phyloP scores from a whole-genome alignment of 768 basidiomycete species.

The Mycena alexandri region DNA sequence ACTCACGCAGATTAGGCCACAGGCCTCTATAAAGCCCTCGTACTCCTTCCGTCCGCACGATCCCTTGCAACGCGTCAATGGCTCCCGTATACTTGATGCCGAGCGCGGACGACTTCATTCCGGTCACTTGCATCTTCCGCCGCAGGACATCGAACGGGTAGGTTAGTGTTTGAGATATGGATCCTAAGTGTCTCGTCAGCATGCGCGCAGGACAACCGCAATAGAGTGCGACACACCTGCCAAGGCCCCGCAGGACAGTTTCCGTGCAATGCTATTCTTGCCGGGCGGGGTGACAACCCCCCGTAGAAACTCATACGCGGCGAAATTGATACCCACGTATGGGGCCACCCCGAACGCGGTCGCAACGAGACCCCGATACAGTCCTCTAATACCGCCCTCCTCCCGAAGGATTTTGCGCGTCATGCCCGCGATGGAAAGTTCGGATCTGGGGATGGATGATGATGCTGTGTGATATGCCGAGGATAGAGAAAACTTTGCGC shows the following conservation, averaged over 20 bases:
- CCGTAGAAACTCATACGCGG: slow-evolving; percentile 89
- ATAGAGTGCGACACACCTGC: slow-evolving; percentile 66
- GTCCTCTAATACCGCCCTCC: slow-evolving; percentile 89
- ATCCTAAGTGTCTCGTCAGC: slow-evolving; percentile 58
- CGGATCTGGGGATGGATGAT: slow-evolving; percentile 50
- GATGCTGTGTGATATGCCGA: slow-evolving; percentile 73
- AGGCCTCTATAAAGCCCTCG: slow-evolving; percentile 85
- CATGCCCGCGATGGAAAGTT: slow-evolving; percentile 89
- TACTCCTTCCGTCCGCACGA: slow-evolving; percentile 80
- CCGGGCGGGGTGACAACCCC: slow-evolving; percentile 86
- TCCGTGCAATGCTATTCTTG: slow-evolving; percentile 73
- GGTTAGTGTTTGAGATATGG: slow-evolving; percentile 93
- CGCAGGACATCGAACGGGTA: slow-evolving; percentile 97
- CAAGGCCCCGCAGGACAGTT: slow-evolving; percentile 87
- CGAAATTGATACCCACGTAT: slow-evolving; percentile 92
- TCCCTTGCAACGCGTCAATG: slow-evolving; percentile 78
- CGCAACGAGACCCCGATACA: slow-evolving; percentile 88
- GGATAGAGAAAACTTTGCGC: slow-evolving; percentile 52
- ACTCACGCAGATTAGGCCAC: slow-evolving; percentile 87
- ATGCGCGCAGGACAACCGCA: slow-evolving; percentile 10
- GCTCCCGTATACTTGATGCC: slow-evolving; percentile 84
- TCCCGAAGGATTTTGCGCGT: slow-evolving; percentile 89
- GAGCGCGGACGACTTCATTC: slow-evolving; percentile 72
- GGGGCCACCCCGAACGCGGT: slow-evolving; percentile 94
- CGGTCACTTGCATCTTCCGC: slow-evolving; percentile 95